A percentile compares a stretch with the other conserved stretches of the same genome.
Conservation (phyloP, 75 land plant species). For the Pinus tabuliformis region DNA sequence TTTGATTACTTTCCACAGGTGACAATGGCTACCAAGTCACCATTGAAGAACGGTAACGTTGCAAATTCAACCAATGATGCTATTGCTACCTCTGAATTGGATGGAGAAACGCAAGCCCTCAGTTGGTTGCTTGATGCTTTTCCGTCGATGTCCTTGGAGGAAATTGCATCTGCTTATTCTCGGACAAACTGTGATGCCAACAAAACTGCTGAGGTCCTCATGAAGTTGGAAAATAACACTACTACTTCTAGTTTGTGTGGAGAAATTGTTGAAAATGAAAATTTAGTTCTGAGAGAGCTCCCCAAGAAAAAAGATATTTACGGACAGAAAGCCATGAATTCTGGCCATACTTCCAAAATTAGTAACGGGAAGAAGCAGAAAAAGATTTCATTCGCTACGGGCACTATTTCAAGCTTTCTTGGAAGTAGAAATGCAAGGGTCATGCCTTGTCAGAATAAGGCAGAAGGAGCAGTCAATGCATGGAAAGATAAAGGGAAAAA, state of each 20-base stretch:
- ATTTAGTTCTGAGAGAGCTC: too few relatives aligned
- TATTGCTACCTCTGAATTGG: neutral
- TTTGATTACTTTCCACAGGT: too few relatives aligned
- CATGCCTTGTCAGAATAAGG: neutral
- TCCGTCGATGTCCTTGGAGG: neutral
- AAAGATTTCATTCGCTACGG: constrained; percentile 3
- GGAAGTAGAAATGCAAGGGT: constrained; percentile 1
- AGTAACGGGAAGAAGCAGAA: constrained; percentile 1
- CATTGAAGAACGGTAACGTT: too few relatives aligned
- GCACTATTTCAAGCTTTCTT: constrained; percentile 5
- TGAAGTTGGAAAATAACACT: neutral
- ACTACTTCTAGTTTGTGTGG: neutral
- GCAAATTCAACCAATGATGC: too few relatives aligned
- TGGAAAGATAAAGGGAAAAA: neutral
- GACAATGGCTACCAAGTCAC: too few relatives aligned
- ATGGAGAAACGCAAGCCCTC: neutral
- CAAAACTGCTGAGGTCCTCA: neutral
- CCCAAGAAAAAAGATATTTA: too few relatives aligned
- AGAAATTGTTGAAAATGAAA: too few relatives aligned
- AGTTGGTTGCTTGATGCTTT: constrained; percentile 4
- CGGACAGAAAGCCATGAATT: too few relatives aligned
- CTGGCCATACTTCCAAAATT: neutral
- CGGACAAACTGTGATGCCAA: neutral
- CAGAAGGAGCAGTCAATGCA: neutral
- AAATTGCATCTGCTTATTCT: constrained; percentile 8